Percentiles rank a stretch among this genome's conserved stretches.
Conservation (phyloP, 2,329 filamentous ascomycete species). For the Didymella segeticola region DNA sequence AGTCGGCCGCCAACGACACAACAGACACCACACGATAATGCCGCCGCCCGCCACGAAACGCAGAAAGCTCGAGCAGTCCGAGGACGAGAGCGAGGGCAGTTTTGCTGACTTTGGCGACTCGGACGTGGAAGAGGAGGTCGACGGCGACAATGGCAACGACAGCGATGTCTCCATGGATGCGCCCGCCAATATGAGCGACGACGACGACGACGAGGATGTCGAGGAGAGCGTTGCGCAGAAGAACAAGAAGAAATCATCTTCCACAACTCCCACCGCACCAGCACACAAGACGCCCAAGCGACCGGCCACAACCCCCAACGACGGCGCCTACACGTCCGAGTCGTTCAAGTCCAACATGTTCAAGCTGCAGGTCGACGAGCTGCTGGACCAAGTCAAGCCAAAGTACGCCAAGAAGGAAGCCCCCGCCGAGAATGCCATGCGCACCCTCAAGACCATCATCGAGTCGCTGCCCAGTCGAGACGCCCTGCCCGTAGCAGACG, state of each 20-base stretch:
- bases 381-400: slow-evolving; percentile 64
- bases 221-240: slow-evolving; percentile 24
- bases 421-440: slow-evolving; percentile 59
- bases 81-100: slow-evolving; percentile 37
- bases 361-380: slow-evolving; percentile 71
- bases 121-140: slow-evolving; percentile 17
- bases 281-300: slow-evolving; percentile 27
- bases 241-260: slow-evolving; percentile 2
- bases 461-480: slow-evolving; percentile 62
- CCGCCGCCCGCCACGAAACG: slow-evolving; percentile 52
- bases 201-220: slow-evolving; percentile 26
- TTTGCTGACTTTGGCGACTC: slow-evolving; percentile 35
- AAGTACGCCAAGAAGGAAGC: slow-evolving; percentile 64
- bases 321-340: slow-evolving; percentile 57
- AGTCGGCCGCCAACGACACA: no score
- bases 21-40: slow-evolving; percentile 32
- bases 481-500: slow-evolving; percentile 63
- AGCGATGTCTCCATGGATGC: slow-evolving; percentile 27
- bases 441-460: slow-evolving; percentile 62
- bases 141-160: slow-evolving; percentile 17
- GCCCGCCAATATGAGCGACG: slow-evolving; percentile 22
- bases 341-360: slow-evolving; percentile 72
- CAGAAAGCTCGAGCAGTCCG: slow-evolving; percentile 55
- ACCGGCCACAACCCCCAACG: slow-evolving; percentile 34
- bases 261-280: slow-evolving; percentile 11